phyloP scores from a whole-genome alignment of 495 filamentous ascomycete species.

The Thermochaetoides thermophila region DNA sequence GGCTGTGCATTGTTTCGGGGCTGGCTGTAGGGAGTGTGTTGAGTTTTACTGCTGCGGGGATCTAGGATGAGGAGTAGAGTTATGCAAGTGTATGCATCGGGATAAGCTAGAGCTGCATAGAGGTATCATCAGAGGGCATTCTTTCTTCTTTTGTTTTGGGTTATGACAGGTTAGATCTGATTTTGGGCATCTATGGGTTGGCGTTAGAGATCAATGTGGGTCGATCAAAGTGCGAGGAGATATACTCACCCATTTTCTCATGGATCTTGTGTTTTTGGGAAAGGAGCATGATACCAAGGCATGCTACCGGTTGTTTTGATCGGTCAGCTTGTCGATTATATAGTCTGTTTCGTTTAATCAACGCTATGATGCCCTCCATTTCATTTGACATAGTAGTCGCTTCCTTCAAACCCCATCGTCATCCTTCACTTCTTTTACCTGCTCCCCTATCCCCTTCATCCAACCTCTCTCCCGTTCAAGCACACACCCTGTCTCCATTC shows the following conservation, averaged over 20 bases:
- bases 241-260: no score
- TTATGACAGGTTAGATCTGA: background rate
- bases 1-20: constrained; percentile 68
- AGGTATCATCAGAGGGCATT: no score
- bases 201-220: no score
- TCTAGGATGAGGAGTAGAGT: constrained; percentile 10
- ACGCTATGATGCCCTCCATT: no score
- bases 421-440: background rate
- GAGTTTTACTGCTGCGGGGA: constrained; percentile 59
- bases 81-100: background rate
- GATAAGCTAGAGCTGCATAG: background rate
- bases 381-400: no score
- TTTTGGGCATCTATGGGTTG: no score
- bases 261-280: no score
- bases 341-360: no score
- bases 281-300: no score
- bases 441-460: background rate
- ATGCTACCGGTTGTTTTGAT: no score
- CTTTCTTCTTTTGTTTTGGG: background rate
- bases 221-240: no score
- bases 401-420: background rate
- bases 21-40: constrained; percentile 72
- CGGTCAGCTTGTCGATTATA: no score
- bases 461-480: constrained; percentile 4
- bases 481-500: constrained; percentile 11